Evolutionary conservation across 768 basidiomycete genomes (phyloP), one percentile per base, ranked within the genome.

Genomic region (Dentipellis sp.): DNA sequence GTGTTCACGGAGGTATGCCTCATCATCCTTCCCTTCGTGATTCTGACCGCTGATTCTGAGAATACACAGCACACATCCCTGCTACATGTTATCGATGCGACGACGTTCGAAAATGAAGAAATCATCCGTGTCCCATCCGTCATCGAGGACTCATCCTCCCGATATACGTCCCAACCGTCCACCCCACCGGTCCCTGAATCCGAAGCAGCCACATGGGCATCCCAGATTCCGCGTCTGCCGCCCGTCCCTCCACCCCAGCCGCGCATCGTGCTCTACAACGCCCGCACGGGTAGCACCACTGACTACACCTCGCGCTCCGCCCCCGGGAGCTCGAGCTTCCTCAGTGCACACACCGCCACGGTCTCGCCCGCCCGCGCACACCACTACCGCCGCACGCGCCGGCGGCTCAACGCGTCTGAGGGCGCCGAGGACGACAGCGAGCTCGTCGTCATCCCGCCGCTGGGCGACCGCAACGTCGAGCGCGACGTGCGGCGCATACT

Each of bases 31-130:
- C 48, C 16, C 38, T 42, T 49, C 19, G 51, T 17, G 11, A 53
- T 23, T 54, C 50, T 14, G 22, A 12, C 11, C 23, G 29, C 23
- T 29, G 29, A 29, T 29, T 29, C 29, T 29, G 6, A 29, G 29
- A 29, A 29, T 29, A n/a, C 16, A 19, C 62, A 94, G 89, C 92
- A 95, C 66, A 88, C 89, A 1, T 85, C 80, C 34, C 69, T 87
- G 38, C 67, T 95, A 8, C 94, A 97, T 64, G 75, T 94, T 56
- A 74, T 95, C 50, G 94, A 97, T 64, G 91, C 92, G 3, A 78
- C 83, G 47, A 94, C 91, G 0, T 94, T 94, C 62, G 84, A 91
- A 65, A 79, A 78, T 6, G 84, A 88, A 59, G 83, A 89, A 58
- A 76, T 85, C 16, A 67, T 90, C 17, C 79, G 75, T 53, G 75